Conservation (phyloP, 2,329 filamentous ascomycete species). For the Trichoderma sp. region DNA sequence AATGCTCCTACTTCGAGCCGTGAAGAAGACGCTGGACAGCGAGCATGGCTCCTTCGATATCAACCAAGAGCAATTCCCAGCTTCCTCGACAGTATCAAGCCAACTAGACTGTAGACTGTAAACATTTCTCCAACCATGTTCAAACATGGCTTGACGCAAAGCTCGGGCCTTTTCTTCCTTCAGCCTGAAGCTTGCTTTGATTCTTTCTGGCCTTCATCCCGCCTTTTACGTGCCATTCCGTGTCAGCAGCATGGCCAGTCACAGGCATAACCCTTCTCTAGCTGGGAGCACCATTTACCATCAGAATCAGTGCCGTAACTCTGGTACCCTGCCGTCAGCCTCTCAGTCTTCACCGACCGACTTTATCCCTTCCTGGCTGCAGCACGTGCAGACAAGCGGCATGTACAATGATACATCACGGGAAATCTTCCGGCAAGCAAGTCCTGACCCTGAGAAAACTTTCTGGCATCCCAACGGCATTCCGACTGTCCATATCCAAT, state of each 20-base stretch:
- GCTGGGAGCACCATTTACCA: not conserved
- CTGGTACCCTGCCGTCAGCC: not conserved
- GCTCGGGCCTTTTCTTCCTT: not conserved
- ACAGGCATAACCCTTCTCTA: not conserved
- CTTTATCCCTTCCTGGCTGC: slow-evolving; percentile 12
- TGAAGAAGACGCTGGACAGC: not conserved
- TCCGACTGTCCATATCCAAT: not conserved
- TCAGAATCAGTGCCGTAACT: not conserved
- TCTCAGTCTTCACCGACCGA: not conserved
- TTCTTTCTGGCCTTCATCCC: slow-evolving; percentile 2
- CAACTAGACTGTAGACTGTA: not conserved
- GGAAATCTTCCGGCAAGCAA: not conserved
- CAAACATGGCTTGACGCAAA: not conserved
- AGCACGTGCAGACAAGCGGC: slow-evolving; percentile 8
- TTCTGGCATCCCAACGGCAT: slow-evolving; percentile 16
- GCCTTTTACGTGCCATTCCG: not conserved
- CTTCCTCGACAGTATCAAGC: not conserved
- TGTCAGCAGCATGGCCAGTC: slow-evolving; percentile 10
- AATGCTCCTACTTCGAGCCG: not conserved
- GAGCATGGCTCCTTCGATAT: slow-evolving; percentile 3
- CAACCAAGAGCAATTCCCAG: not conserved
- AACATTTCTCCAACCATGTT: not conserved
- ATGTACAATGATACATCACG: not conserved
- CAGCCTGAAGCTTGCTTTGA: slow-evolving; percentile 1
- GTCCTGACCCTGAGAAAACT: not conserved